Conservation (phyloP, 176 grass and related monocot genomes). For the Lolium multiflorum region DNA sequence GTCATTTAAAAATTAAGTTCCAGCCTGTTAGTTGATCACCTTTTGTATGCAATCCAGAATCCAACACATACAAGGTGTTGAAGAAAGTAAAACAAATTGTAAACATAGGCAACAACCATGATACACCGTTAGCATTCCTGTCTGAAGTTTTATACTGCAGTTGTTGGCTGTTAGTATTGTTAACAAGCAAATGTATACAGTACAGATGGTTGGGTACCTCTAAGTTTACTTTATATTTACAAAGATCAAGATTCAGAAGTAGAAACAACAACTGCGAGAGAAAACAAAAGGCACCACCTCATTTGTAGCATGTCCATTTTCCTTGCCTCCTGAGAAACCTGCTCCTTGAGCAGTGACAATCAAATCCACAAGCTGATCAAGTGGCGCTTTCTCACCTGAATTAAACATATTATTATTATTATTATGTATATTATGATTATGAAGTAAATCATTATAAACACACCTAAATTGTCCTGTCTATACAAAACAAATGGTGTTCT, state of each 20-base stretch:
- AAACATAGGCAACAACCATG: conserved; percentile 21
- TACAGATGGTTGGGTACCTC: neutral
- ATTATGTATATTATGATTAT: conserved; percentile 27
- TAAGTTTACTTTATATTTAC: neutral
- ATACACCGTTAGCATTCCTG: neutral
- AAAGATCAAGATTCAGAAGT: neutral
- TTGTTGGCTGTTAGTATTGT: neutral
- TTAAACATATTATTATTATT: conserved; percentile 32
- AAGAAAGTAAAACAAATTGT: conserved; percentile 5
- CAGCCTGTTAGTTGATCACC: neutral
- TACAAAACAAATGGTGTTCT: neutral
- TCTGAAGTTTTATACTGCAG: neutral
- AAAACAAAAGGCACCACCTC: conserved; percentile 44
- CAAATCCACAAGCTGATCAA: conserved; percentile 71
- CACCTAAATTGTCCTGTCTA: neutral
- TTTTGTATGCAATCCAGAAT: conserved; percentile 9
- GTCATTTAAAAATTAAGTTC: neutral
- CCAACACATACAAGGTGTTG: conserved; percentile 11
- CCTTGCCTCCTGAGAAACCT: conserved; percentile 40
- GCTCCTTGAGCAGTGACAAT: conserved; percentile 66
- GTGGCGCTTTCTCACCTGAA: conserved; percentile 69
- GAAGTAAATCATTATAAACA: neutral
- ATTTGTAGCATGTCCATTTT: conserved; percentile 49
- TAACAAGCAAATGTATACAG: neutral
- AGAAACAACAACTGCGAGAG: conserved; percentile 15